phyloP scores from a whole-genome alignment of 208 protist genomes.

The Trypanosomatidae sp. region DNA sequence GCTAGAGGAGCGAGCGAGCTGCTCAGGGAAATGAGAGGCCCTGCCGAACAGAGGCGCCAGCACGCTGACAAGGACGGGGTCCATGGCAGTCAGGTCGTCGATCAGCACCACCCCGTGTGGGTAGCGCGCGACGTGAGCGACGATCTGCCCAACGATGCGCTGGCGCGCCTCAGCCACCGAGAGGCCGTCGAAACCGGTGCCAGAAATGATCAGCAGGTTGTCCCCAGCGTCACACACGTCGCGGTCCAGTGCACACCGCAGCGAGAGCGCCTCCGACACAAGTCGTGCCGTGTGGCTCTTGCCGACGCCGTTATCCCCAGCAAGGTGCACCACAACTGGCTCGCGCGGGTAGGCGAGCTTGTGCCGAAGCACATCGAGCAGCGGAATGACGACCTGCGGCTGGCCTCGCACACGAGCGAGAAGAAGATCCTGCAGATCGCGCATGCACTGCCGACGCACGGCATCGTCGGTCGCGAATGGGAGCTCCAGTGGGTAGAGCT shows the following conservation, averaged over 20 bases:
- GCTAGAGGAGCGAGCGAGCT: constrained; percentile 22
- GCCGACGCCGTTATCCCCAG: constrained; percentile 83
- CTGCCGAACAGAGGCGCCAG: constrained; percentile 77
- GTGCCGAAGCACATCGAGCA: constrained; percentile 45
- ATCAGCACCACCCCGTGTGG: constrained; percentile 82
- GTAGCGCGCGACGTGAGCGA: constrained; percentile 43
- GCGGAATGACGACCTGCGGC: constrained; percentile 43
- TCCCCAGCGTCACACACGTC: constrained; percentile 62
- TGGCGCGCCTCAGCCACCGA: constrained; percentile 21
- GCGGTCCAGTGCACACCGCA: constrained; percentile 32
- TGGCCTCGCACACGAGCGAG: constrained; percentile 48
- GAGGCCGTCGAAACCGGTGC: constrained; percentile 58
- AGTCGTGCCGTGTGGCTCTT: constrained; percentile 75
- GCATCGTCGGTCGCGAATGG: constrained; percentile 46
- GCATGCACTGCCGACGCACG: constrained; percentile 39
- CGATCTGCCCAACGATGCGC: constrained; percentile 50
- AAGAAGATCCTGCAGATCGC: constrained; percentile 49
- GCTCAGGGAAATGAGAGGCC: constrained; percentile 60
- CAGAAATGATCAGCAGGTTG: constrained; percentile 62
- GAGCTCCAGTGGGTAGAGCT: constrained; percentile 43
- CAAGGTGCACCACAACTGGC: constrained; percentile 78
- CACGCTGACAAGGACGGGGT: constrained; percentile 42
- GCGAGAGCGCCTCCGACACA: constrained; percentile 64
- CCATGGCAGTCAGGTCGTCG: constrained; percentile 72
- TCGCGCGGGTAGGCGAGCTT: constrained; percentile 61